These are phyloP conservation scores for Ophiostoma tasmaniense DNA, from an alignment of 2,329 filamentous ascomycete genomes.

Conservation along the genomic window DNA sequence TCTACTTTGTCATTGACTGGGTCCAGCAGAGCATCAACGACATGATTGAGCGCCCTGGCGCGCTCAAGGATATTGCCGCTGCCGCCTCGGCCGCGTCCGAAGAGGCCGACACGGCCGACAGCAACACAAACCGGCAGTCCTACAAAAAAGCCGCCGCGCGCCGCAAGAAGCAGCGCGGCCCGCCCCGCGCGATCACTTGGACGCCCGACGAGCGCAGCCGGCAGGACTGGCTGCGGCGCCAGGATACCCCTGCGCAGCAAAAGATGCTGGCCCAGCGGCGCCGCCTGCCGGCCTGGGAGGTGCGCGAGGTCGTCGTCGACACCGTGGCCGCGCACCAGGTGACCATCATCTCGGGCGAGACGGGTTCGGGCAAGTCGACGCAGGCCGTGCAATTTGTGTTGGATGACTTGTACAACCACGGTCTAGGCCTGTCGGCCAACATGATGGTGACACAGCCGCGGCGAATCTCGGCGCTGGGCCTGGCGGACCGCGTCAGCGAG, in stretches of 20 bases:
- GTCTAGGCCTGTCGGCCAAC: conserved; percentile 69
- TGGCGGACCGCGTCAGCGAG: conserved; percentile 90
- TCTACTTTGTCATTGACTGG: conserved; percentile 88
- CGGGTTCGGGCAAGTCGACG: conserved; percentile 92
- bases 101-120: conserved; percentile 33
- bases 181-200: conserved; percentile 54
- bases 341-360: conserved; percentile 94
- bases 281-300: conserved; percentile 77
- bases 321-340: conserved; percentile 74
- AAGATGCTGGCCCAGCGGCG: conserved; percentile 67
- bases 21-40: conserved; percentile 71
- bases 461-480: conserved; percentile 84
- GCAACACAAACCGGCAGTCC: conserved; percentile 20
- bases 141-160: conserved; percentile 24
- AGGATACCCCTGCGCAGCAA: conserved; percentile 55
- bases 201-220: conserved; percentile 49
- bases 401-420: conserved; percentile 73
- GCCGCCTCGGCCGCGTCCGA: conserved; percentile 61
- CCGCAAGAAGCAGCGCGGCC: conserved; percentile 34
- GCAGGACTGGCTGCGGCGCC: conserved; percentile 61
- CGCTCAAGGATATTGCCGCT: conserved; percentile 72
- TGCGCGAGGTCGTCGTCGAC: conserved; percentile 65
- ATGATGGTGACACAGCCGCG: conserved; percentile 95
- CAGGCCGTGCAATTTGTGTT: conserved; percentile 94
- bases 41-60: conserved; percentile 80